Base-by-base conservation (phyloP, 176 grass and related monocot genomes). In the Carex parvula region DNA sequence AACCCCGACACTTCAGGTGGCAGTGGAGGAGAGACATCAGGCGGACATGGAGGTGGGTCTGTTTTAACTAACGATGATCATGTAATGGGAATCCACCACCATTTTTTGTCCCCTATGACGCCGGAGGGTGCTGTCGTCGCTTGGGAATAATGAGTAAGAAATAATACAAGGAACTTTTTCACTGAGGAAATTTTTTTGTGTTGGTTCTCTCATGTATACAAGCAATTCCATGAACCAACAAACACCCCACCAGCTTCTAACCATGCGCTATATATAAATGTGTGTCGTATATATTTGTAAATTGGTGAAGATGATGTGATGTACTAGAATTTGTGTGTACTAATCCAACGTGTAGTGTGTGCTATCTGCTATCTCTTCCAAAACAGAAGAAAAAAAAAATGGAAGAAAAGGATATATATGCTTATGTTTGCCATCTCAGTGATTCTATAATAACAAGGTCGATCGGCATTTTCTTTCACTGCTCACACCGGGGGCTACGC, bases 61-160 rank as follows among this genome's bases (percentile, higher is more conserved):
- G 86, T 89, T 0, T 80, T 88, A 82, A 91, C 87, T 39, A 91
- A 93, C 22, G 91, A 93, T 0, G 89, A 90, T 3, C 75, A 86
- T 26, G 76, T 3, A 83, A 48, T 93, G 71, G 85, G 86, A 42
- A 86, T 90, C 58, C 89, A 90, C 61, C 86, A 89, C 6, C 70
- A 87, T 85, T 73, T 67, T 85, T 9, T 69, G 26, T 26, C 86
- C 5, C 88, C 91, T 62, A 33, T 84, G 70, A 64, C 89, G 1
- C 21, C 83, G 0, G 85, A 90, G 60, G 87, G 83, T 54, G 15
- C 73, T 14, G 13, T 26, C 24, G 13, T 26, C 2, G 3, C 73
- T 78, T 78, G 73, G 73, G 73, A 78, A 78, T 78, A 78, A 78
- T 3, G 1, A 54, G 21, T 75, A 21, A 54, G 46, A 15, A 54